Percentiles rank a stretch among this genome's conserved stretches.
Conservation (phyloP, 805 yeast species). For the Metschnikowia lochheadii region DNA sequence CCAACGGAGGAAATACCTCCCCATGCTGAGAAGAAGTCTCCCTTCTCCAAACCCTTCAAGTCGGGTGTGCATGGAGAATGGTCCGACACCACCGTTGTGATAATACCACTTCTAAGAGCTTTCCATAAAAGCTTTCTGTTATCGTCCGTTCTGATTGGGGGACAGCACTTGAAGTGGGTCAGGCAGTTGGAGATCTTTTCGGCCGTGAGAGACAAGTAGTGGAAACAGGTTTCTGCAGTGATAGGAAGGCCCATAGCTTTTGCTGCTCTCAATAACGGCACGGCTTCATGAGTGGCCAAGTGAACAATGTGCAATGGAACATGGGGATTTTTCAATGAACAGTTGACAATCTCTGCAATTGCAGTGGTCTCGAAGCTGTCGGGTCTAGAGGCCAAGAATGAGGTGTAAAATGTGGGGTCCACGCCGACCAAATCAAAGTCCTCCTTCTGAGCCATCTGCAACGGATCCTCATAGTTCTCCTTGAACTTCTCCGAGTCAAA, state of each 20-base stretch:
- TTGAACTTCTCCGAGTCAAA: conserved; percentile 13
- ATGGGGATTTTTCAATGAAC: conserved; percentile 53
- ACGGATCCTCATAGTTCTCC: conserved; percentile 28
- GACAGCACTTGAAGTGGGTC: conserved; percentile 90
- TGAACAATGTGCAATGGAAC: conserved; percentile 86
- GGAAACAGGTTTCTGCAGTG: conserved; percentile 93
- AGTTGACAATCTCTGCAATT: conserved; percentile 62
- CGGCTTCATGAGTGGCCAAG: conserved; percentile 77
- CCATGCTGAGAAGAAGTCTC: conserved; percentile 92
- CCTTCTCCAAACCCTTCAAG: conserved; percentile 72
- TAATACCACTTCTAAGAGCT: conserved; percentile 61
- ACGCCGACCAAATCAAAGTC: conserved; percentile 40
- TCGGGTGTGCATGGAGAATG: conserved; percentile 97
- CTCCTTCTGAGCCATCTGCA: conserved; percentile 39
- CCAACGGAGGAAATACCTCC: conserved; percentile 96
- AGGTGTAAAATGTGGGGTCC: conserved; percentile 62
- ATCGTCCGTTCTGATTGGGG: conserved; percentile 78
- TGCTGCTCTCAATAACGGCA: conserved; percentile 70
- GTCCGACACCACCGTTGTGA: conserved; percentile 87
- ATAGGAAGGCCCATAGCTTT: conserved; percentile 55
- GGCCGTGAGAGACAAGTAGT: conserved; percentile 73
- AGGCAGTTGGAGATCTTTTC: conserved; percentile 73
- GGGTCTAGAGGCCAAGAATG: conserved; percentile 83
- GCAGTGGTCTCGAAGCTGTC: conserved; percentile 86
- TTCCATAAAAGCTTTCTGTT: conserved; percentile 76